These are phyloP conservation scores for Aureobasidium namibiae DNA, from an alignment of 2,329 filamentous ascomycete species.

Conservation along the genomic window DNA sequence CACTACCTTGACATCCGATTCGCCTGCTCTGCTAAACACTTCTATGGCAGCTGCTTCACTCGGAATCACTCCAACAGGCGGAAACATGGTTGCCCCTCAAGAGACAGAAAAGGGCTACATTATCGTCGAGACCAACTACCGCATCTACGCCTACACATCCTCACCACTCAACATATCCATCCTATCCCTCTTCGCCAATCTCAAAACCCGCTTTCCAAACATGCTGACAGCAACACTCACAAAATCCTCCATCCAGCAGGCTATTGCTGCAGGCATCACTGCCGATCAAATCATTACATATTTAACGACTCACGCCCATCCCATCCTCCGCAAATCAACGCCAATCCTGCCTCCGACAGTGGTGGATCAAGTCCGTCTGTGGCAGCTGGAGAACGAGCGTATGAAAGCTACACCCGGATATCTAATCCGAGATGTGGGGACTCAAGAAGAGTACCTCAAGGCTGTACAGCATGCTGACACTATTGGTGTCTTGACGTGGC, in stretches of 20 bases:
- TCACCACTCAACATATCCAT: conserved; percentile 92
- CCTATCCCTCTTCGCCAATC: conserved; percentile 77
- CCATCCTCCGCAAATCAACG: conserved; percentile 72
- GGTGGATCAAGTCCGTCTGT: conserved; percentile 92
- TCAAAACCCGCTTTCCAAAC: conserved; percentile 87
- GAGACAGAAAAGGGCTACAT: conserved; percentile 65
- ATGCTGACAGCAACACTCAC: conserved; percentile 89
- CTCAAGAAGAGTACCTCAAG: conserved; percentile 53
- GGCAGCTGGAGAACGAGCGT: conserved; percentile 94
- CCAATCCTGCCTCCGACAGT: conserved; percentile 89
- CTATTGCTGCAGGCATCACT: conserved; percentile 85
- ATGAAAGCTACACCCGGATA: conserved; percentile 80
- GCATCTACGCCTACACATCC: conserved; percentile 91
- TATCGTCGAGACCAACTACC: conserved; percentile 96
- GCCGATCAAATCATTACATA: conserved; percentile 93
- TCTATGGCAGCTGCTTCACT: conserved; percentile 53
- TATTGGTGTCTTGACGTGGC: conserved; percentile 84
- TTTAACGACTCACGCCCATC: conserved; percentile 84
- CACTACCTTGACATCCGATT: conserved; percentile 79
- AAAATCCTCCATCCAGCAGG: conserved; percentile 76
- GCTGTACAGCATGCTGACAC: conserved; percentile 73
- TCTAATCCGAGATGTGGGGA: conserved; percentile 81
- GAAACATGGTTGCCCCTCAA: conserved; percentile 25
- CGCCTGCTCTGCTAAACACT: conserved; percentile 61
- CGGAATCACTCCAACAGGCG: conserved; percentile 19